Percentiles rank a stretch among this genome's conserved stretches.
Evolutionary conservation across 768 basidiomycete species (phyloP).

Genomic region (Collybiopsis luxurians): DNA sequence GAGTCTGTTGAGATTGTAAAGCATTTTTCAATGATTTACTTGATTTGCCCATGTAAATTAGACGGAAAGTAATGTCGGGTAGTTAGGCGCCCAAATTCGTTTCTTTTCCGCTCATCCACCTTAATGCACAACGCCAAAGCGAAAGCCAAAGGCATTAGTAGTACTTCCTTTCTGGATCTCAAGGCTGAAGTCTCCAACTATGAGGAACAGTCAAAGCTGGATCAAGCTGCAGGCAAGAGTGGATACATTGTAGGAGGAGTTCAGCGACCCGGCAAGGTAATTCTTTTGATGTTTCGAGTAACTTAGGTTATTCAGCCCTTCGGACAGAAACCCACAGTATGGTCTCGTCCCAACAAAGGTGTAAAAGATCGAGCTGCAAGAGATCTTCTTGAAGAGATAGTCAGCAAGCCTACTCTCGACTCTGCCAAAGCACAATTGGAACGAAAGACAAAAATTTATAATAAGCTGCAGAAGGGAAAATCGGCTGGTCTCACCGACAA

Average conservation of each 20-base stretch:
- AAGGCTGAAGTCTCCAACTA: slow-evolving; percentile 69
- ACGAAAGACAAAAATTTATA: slow-evolving; percentile 78
- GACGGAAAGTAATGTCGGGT: background rate
- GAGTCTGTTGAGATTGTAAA: slow-evolving; percentile 66
- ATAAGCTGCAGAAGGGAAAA: slow-evolving; percentile 74
- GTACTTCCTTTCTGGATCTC: slow-evolving; percentile 79
- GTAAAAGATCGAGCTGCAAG: slow-evolving; percentile 59
- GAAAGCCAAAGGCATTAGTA: slow-evolving; percentile 67
- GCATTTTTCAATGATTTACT: slow-evolving; percentile 65
- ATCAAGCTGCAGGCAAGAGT: slow-evolving; percentile 56
- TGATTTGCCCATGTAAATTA: slow-evolving; percentile 41
- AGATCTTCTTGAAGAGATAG: slow-evolving; percentile 59
- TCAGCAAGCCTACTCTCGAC: slow-evolving; percentile 70
- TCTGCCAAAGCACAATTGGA: slow-evolving; percentile 69
- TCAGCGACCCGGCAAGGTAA: slow-evolving; percentile 70
- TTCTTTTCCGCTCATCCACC: background rate
- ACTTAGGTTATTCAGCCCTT: background rate
- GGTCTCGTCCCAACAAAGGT: slow-evolving; percentile 76
- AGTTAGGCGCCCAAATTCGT: background rate
- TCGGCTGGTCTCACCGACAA: slow-evolving; percentile 73
- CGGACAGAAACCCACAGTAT: slow-evolving; percentile 70
- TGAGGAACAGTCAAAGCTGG: slow-evolving; percentile 55
- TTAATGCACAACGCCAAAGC: slow-evolving; percentile 48
- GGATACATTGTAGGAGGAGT: slow-evolving; percentile 57
- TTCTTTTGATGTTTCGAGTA: background rate